Percentiles rank a stretch among this genome's conserved stretches.
These are phyloP conservation scores for Triadica sebifera DNA, from an alignment of 345 rosid species.

Conservation along the genomic window DNA sequence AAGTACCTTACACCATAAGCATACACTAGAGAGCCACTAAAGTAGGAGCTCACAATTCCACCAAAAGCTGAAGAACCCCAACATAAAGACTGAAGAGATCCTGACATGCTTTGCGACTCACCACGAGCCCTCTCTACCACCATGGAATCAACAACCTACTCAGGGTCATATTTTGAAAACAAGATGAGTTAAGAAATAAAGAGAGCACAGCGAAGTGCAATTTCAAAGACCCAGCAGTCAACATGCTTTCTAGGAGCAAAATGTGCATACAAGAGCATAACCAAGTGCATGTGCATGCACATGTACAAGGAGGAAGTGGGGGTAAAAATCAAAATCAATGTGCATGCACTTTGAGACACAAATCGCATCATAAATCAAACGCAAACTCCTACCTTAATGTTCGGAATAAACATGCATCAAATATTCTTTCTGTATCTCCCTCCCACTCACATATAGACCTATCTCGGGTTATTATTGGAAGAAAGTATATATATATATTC, in stretches of 20 bases:
- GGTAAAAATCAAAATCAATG: background rate
- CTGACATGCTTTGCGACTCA: slow-evolving; percentile 88
- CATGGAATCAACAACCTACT: slow-evolving; percentile 97
- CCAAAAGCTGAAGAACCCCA: slow-evolving; percentile 99
- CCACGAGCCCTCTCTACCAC: slow-evolving; percentile 98
- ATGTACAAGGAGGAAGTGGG: background rate
- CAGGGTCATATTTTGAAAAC: slow-evolving; percentile 12
- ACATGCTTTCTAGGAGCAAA: background rate
- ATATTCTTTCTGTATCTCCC: background rate
- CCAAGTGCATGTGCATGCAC: background rate
- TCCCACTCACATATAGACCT: background rate
- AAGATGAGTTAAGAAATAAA: background rate
- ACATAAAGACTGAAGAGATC: slow-evolving; percentile 90
- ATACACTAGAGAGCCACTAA: slow-evolving; percentile 90
- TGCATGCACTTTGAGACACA: too few relatives aligned
- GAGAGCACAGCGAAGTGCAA: background rate
- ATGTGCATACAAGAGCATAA: background rate
- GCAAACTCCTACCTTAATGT: background rate
- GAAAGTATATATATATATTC: too few relatives aligned
- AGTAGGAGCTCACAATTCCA: slow-evolving; percentile 93
- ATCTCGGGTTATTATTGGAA: background rate
- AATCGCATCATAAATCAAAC: too few relatives aligned
- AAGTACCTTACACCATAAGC: slow-evolving; percentile 83
- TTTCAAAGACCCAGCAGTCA: background rate
- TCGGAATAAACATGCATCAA: background rate